phyloP scores from a whole-genome alignment of 495 filamentous ascomycete species.

The Trichoderma reesei region DNA sequence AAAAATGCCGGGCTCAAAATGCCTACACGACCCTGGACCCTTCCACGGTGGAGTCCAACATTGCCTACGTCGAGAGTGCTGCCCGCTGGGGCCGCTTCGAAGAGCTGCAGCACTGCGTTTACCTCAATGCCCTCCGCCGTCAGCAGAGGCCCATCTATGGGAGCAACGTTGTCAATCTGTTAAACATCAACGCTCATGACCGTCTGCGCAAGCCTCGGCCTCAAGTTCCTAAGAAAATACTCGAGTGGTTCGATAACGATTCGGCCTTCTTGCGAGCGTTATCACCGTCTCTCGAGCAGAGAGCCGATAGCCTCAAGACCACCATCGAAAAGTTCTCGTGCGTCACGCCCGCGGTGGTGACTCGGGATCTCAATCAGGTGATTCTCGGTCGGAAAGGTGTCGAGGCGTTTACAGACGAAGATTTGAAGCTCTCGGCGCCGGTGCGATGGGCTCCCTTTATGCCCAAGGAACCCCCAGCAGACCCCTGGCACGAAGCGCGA shows the following conservation, averaged over 20 bases:
- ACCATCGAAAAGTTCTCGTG: slow-evolving; percentile 83
- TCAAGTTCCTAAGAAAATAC: slow-evolving; percentile 38
- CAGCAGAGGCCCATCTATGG: slow-evolving; percentile 76
- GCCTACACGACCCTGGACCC: slow-evolving; percentile 51
- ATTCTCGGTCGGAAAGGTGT: slow-evolving; percentile 52
- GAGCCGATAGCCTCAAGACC: slow-evolving; percentile 57
- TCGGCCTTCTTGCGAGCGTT: slow-evolving; percentile 61
- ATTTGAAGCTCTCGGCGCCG: slow-evolving; percentile 35
- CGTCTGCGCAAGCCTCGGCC: slow-evolving; percentile 48
- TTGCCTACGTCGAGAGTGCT: slow-evolving; percentile 62
- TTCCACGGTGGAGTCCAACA: slow-evolving; percentile 52
- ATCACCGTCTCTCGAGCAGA: slow-evolving; percentile 62
- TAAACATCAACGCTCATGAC: slow-evolving; percentile 51
- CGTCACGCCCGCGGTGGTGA: slow-evolving; percentile 79
- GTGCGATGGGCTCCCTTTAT: slow-evolving; percentile 38
- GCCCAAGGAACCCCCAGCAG: slow-evolving; percentile 42
- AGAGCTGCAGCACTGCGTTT: slow-evolving; percentile 68
- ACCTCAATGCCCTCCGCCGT: slow-evolving; percentile 70
- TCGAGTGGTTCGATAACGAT: slow-evolving; percentile 65
- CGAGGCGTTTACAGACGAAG: slow-evolving; percentile 45
- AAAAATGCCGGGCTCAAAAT: slow-evolving; percentile 51
- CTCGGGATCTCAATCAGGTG: slow-evolving; percentile 61
- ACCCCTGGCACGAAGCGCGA: slow-evolving; percentile 89
- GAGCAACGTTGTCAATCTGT: slow-evolving; percentile 57
- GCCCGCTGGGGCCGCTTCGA: slow-evolving; percentile 64